A percentile compares a stretch with the other conserved stretches of the same genome.
Evolutionary conservation across 139 green algal species (phyloP).

Genomic region (Chlorella sp.): DNA sequence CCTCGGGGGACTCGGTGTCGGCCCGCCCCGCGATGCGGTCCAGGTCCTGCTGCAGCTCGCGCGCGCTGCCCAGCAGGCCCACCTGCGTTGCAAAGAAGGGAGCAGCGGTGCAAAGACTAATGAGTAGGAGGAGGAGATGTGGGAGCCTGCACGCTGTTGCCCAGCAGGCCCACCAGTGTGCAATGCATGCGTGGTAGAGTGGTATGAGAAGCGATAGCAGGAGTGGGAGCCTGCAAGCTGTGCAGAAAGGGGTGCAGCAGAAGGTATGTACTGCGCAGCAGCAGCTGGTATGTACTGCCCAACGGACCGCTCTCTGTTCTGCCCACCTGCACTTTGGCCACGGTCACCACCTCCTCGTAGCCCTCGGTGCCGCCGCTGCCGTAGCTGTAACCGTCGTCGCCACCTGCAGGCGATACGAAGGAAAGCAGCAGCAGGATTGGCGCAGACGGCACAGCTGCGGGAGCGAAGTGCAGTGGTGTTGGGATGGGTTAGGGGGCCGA

Average conservation of each 20-base stretch:
- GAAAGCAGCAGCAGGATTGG: not conserved
- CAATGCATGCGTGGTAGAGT: not conserved
- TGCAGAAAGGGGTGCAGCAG: not conserved
- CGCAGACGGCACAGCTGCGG: not conserved
- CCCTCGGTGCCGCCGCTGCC: not conserved
- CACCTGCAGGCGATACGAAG: not conserved
- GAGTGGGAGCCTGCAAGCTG: no score
- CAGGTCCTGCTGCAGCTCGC: constrained; percentile 86
- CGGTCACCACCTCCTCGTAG: constrained; percentile 17
- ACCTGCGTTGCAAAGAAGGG: constrained; percentile 67
- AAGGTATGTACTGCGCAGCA: not conserved
- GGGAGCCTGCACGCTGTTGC: not conserved
- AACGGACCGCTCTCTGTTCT: not conserved
- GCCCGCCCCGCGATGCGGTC: constrained; percentile 82
- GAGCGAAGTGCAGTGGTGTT: not conserved
- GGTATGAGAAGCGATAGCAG: not conserved
- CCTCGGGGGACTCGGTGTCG: constrained; percentile 83
- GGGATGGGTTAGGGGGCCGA: not conserved
- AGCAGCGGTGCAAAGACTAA: no score
- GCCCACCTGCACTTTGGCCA: constrained; percentile 51
- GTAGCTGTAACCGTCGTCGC: not conserved
- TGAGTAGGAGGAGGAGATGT: not conserved
- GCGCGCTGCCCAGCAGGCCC: constrained; percentile 88
- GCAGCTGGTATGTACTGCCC: not conserved
- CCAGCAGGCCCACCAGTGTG: not conserved